phyloP scores from a whole-genome alignment of 345 rosid species.

The Excoecaria agallocha region DNA sequence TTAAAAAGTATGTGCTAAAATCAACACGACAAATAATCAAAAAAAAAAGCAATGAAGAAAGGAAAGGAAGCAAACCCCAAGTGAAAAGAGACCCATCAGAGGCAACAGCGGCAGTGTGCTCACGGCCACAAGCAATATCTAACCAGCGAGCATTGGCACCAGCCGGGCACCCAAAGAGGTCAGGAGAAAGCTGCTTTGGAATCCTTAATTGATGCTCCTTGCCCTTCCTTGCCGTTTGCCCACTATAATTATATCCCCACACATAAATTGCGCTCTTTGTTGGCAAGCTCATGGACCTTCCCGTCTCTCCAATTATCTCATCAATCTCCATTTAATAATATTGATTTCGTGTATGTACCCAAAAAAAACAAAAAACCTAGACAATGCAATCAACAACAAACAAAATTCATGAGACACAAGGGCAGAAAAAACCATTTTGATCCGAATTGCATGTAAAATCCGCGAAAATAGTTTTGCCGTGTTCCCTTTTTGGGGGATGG shows the following conservation, averaged over 20 bases:
- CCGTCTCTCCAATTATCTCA: constrained; percentile 63
- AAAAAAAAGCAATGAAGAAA: constrained; percentile 4
- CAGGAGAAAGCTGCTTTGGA: constrained; percentile 91
- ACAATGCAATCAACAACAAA: not conserved
- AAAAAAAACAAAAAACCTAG: not conserved
- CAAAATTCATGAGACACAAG: not conserved
- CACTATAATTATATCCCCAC: constrained; percentile 93
- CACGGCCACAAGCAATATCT: constrained; percentile 90
- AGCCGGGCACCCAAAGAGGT: constrained; percentile 87
- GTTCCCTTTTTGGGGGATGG: not conserved
- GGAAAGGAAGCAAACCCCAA: constrained; percentile 61
- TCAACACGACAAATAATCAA: not conserved
- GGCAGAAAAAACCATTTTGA: not conserved
- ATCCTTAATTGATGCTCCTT: constrained; percentile 69
- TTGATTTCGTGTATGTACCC: not conserved
- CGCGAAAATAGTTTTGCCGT: not conserved
- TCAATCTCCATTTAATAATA: constrained; percentile 54
- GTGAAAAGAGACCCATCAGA: constrained; percentile 97
- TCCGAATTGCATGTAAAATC: not conserved
- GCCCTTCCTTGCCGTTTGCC: constrained; percentile 87
- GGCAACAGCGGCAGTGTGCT: constrained; percentile 91
- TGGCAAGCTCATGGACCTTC: constrained; percentile 41
- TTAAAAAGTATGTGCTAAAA: not conserved
- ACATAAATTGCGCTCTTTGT: constrained; percentile 92
- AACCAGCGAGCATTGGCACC: constrained; percentile 78